These are phyloP conservation scores for Arachis monticola DNA, from an alignment of 331 rosid species.

Conservation along the genomic window DNA sequence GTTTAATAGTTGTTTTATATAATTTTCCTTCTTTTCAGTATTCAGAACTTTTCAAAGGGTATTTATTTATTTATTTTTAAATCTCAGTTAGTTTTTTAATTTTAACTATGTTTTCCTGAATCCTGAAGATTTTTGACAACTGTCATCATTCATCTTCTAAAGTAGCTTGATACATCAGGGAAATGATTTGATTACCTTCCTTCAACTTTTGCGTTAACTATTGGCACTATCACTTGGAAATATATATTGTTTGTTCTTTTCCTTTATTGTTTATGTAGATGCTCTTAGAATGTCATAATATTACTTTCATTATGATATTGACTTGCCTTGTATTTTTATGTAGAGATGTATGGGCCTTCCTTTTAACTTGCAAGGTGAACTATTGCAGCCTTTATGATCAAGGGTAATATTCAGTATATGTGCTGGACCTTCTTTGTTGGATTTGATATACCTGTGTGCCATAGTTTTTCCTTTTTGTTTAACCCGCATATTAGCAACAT, in stretches of 20 bases:
- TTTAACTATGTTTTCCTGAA: neutral
- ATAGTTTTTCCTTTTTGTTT: slow-evolving; percentile 8
- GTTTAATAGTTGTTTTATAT: neutral
- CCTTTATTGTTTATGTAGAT: slow-evolving; percentile 33
- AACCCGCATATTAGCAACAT: neutral
- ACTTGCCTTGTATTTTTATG: slow-evolving; percentile 46
- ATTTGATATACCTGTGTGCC: slow-evolving; percentile 23
- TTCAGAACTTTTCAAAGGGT: slow-evolving; percentile 6
- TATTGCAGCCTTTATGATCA: slow-evolving; percentile 97
- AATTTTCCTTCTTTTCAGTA: neutral
- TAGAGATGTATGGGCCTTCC: slow-evolving; percentile 98
- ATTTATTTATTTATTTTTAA: neutral
- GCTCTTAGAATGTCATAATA: slow-evolving; percentile 21
- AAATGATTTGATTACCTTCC: slow-evolving; percentile 1
- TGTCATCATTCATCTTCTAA: slow-evolving; percentile 11
- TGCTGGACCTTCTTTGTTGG: slow-evolving; percentile 4
- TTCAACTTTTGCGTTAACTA: slow-evolving; percentile 18
- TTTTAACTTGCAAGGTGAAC: slow-evolving; percentile 76
- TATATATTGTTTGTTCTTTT: slow-evolving; percentile 19
- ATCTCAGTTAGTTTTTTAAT: neutral
- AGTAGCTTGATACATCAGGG: slow-evolving; percentile 17
- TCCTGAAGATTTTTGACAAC: slow-evolving; percentile 1
- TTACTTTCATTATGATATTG: slow-evolving; percentile 26
- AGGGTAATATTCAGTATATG: slow-evolving; percentile 71
- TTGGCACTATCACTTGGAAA: slow-evolving; percentile 6